A percentile compares a stretch with the other conserved stretches of the same genome.
Evolutionary conservation across 257 asterid genomes (phyloP).

Genomic region (Scutellaria galericulata): DNA sequence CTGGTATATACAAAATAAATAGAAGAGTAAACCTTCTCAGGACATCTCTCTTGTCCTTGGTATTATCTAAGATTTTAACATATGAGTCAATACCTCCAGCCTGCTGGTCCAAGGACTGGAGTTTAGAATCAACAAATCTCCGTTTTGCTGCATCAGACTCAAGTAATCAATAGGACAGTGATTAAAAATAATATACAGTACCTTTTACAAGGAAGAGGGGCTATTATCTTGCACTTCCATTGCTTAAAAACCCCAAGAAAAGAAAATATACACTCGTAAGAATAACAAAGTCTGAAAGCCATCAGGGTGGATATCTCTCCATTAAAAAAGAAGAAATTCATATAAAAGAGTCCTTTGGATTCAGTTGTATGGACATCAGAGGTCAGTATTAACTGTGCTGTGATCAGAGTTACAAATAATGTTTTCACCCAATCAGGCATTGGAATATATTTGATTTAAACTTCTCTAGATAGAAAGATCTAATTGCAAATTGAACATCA

Average conservation of each 20-base stretch:
- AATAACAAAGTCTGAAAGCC: conserved; percentile 22
- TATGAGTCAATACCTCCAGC: conserved; percentile 69
- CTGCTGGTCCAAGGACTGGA: conserved; percentile 74
- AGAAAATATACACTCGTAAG: not conserved
- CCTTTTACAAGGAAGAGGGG: conserved; percentile 18
- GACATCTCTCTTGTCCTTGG: conserved; percentile 67
- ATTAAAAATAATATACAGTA: not conserved
- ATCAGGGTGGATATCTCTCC: conserved; percentile 25
- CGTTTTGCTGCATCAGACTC: conserved; percentile 67
- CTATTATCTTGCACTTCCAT: conserved; percentile 13
- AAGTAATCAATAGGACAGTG: conserved; percentile 25
- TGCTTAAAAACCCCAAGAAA: conserved; percentile 17
- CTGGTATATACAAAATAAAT: conserved; percentile 2
- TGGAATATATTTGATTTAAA: conserved; percentile 5
- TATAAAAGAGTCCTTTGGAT: not conserved
- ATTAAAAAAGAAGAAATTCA: not conserved
- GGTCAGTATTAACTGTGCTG: not conserved
- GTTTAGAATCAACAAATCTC: conserved; percentile 76
- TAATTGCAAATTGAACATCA: conserved; percentile 8
- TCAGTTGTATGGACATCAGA: conserved; percentile 3
- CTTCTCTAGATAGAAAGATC: conserved; percentile 21
- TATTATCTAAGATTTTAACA: conserved; percentile 58
- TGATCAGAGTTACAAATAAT: not conserved
- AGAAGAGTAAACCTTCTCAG: conserved; percentile 61
- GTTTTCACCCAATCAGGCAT: conserved; percentile 3